Conservation (phyloP, 352 stramenopile genomes). For the Pythium sukuiense region DNA sequence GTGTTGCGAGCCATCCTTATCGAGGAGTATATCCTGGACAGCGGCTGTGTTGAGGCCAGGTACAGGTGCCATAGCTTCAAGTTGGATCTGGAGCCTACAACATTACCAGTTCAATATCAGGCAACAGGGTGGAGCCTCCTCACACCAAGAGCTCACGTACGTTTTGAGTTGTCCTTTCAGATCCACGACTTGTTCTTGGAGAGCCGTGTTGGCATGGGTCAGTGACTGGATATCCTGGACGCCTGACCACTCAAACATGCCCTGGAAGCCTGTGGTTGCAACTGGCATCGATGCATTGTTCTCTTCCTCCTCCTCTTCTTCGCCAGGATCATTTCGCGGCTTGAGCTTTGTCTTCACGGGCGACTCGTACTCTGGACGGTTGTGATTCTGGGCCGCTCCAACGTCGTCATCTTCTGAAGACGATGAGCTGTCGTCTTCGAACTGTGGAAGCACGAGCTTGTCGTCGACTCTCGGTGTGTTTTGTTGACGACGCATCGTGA, state of each 20-base stretch:
- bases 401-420: slow-evolving; percentile 31
- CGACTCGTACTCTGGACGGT: slow-evolving; percentile 18
- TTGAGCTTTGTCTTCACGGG: slow-evolving; percentile 1
- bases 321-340: slow-evolving; percentile 9
- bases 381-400: neutral
- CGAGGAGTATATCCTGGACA: slow-evolving; percentile 62
- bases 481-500: slow-evolving; percentile 38
- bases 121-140: neutral
- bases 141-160: slow-evolving; percentile 22
- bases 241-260: slow-evolving; percentile 47
- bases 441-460: slow-evolving; percentile 58
- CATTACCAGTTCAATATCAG: neutral
- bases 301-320: slow-evolving; percentile 28
- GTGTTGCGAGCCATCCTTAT: slow-evolving; percentile 57
- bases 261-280: slow-evolving; percentile 18
- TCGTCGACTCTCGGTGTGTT: slow-evolving; percentile 17
- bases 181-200: slow-evolving; percentile 42
- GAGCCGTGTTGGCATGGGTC: slow-evolving; percentile 52
- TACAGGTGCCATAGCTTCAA: slow-evolving; percentile 65
- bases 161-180: slow-evolving; percentile 63
- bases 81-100: slow-evolving; percentile 61
- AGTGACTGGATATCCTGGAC: slow-evolving; percentile 62
- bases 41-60: slow-evolving; percentile 52
- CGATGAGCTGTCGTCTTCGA: slow-evolving; percentile 63
- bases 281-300: neutral